Conservation (phyloP, 192 early-diverging fungal species). For the Obelidium mucronatum region DNA sequence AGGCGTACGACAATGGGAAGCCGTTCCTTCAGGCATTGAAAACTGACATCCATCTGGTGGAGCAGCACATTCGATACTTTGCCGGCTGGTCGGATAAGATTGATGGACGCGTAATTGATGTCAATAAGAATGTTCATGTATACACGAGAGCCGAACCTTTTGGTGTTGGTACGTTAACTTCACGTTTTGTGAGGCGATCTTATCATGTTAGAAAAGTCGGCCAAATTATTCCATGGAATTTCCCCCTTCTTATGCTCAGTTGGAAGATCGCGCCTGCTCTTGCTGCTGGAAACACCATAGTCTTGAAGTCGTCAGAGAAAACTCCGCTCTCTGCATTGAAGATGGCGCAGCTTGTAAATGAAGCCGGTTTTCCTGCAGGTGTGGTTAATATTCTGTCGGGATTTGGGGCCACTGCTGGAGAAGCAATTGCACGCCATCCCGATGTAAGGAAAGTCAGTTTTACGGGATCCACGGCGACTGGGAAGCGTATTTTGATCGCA, state of each 20-base stretch:
- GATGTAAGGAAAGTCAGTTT: slow-evolving; percentile 44
- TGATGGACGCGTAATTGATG: slow-evolving; percentile 39
- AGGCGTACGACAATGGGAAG: slow-evolving; percentile 58
- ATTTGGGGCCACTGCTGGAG: slow-evolving; percentile 43
- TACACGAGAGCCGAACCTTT: slow-evolving; percentile 45
- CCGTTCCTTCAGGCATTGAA: slow-evolving; percentile 26
- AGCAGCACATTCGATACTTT: slow-evolving; percentile 30
- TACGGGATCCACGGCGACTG: slow-evolving; percentile 49
- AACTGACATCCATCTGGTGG: slow-evolving; percentile 9
- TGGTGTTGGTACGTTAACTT: slow-evolving; percentile 35
- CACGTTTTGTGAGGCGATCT: not conserved
- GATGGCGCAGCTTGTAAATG: slow-evolving; percentile 41
- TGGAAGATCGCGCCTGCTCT: slow-evolving; percentile 53
- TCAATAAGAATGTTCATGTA: slow-evolving; percentile 1
- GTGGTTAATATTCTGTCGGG: slow-evolving; percentile 57
- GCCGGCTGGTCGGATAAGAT: slow-evolving; percentile 52
- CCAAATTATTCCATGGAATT: slow-evolving; percentile 42
- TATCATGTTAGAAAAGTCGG: slow-evolving; percentile 24
- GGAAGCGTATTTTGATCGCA: slow-evolving; percentile 35
- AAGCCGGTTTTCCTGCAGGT: slow-evolving; percentile 50
- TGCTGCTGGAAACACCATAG: slow-evolving; percentile 40
- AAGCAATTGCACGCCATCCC: slow-evolving; percentile 48
- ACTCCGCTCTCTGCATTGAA: slow-evolving; percentile 42
- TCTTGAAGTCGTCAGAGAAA: slow-evolving; percentile 51
- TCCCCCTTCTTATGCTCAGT: slow-evolving; percentile 43